Evolutionary conservation across 176 grass and related monocot genomes (phyloP).

Genomic region (Panicum miliaceum): DNA sequence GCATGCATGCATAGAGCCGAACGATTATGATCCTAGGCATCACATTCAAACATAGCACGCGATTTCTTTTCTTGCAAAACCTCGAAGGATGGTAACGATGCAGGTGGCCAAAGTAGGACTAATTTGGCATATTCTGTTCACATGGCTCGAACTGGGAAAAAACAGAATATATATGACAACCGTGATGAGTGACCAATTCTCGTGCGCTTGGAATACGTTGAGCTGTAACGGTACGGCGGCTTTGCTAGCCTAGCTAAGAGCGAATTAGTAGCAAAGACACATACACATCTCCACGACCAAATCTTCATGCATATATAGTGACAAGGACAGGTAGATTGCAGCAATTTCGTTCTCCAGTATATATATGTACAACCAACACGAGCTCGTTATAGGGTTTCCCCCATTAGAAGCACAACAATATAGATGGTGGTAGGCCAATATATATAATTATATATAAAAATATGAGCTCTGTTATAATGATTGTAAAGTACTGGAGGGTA

Average conservation of each 20-base stretch:
- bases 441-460: too few relatives aligned
- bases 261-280: not conserved
- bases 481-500: too few relatives aligned
- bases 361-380: not conserved
- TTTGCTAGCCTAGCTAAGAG: not conserved
- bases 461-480: too few relatives aligned
- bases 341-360: not conserved
- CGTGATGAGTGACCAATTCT: slow-evolving; percentile 29
- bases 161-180: slow-evolving; percentile 20
- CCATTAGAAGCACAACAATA: too few relatives aligned
- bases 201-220: not conserved
- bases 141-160: not conserved
- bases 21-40: not conserved
- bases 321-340: not conserved
- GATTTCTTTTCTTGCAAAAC: slow-evolving; percentile 17
- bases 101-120: slow-evolving; percentile 4
- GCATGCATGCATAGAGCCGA: not conserved
- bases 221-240: not conserved
- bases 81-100: slow-evolving; percentile 30
- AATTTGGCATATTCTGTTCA: slow-evolving; percentile 42
- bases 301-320: not conserved
- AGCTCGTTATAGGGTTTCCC: too few relatives aligned
- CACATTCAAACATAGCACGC: slow-evolving; percentile 27
- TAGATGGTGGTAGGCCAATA: too few relatives aligned
- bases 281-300: not conserved